Conservation (phyloP, 768 basidiomycete genomes). For the Suillus bovinus region DNA sequence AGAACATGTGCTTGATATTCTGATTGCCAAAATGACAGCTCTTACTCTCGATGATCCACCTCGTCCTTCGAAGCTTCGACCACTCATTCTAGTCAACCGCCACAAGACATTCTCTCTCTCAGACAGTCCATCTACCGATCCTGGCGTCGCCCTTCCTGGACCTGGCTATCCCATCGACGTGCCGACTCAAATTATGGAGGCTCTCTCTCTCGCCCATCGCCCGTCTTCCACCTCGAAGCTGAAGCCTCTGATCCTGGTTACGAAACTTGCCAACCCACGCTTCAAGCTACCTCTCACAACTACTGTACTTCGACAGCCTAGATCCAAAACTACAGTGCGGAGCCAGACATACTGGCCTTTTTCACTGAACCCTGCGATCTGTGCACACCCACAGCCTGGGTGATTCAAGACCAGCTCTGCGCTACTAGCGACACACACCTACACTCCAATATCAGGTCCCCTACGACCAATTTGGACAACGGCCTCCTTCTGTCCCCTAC, state of each 20-base stretch:
- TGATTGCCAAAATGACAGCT: background rate
- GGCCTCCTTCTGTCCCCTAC: constrained; percentile 1
- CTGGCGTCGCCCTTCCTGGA: background rate
- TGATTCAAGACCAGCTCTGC: background rate
- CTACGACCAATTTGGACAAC: background rate
- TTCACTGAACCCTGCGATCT: background rate
- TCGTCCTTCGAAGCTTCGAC: background rate
- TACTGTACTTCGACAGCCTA: background rate
- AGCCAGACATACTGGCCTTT: background rate
- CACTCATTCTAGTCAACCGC: background rate
- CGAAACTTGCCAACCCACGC: background rate
- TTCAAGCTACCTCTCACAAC: background rate
- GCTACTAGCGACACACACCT: background rate
- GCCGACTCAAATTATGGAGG: background rate
- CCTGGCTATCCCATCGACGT: background rate
- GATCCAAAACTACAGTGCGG: background rate
- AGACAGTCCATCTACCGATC: background rate
- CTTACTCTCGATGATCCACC: background rate
- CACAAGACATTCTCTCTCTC: background rate
- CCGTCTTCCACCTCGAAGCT: background rate
- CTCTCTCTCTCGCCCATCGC: background rate
- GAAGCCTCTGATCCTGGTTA: background rate
- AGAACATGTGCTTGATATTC: background rate
- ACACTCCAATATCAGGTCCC: background rate
- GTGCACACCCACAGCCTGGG: background rate